A percentile compares a stretch with the other conserved stretches of the same genome.
phyloP scores from a whole-genome alignment of 306 rosid species.

The Rosa rugosa region DNA sequence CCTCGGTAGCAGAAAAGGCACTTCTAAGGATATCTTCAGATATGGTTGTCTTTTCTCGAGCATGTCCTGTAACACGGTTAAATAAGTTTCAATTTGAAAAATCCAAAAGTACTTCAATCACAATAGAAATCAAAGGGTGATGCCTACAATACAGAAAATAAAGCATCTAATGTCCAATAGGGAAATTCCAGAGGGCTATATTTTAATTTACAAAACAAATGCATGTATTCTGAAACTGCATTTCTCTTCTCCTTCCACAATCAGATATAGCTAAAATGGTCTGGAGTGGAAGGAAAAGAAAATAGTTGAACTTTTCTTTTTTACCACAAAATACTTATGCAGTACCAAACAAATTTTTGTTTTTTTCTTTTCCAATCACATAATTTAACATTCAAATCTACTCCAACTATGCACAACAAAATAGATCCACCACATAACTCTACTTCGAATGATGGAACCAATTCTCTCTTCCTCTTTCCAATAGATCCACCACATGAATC shows the following conservation, averaged over 20 bases:
- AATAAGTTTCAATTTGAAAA: constrained; percentile 25
- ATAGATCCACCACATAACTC: neutral
- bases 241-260: constrained; percentile 4
- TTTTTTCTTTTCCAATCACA: neutral
- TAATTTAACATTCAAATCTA: constrained; percentile 6
- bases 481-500: neutral
- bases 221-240: neutral
- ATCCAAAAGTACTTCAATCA: constrained; percentile 20
- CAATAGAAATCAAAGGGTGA: neutral
- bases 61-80: constrained; percentile 49
- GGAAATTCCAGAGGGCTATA: neutral
- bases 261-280: neutral
- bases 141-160: neutral
- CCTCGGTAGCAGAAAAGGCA: constrained; percentile 84
- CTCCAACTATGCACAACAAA: neutral
- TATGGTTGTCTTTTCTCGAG: constrained; percentile 62
- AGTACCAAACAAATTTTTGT: no score
- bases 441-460: constrained; percentile 6
- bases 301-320: neutral
- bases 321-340: neutral
- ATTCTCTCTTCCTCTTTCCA: neutral
- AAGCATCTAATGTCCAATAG: neutral
- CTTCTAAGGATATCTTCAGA: constrained; percentile 61
- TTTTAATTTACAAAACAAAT: neutral
- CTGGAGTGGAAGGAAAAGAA: no score